These are phyloP conservation scores for Boechera retrofracta DNA, from an alignment of 345 rosid genomes.

Conservation along the genomic window DNA sequence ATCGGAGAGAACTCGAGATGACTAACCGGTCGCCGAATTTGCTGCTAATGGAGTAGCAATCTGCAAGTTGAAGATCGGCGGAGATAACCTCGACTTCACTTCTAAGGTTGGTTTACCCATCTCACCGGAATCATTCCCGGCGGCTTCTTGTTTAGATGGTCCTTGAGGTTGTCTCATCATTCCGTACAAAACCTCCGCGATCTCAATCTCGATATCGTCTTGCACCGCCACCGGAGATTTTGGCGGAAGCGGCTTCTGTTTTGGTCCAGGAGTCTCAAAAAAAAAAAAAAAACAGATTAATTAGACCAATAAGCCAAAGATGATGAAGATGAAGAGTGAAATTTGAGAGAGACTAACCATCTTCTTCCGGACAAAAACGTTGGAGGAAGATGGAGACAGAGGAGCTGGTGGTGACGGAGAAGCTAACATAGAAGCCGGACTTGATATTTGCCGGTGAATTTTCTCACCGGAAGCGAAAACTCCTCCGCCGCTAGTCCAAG, in stretches of 20 bases:
- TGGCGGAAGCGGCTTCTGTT: constrained; percentile 58
- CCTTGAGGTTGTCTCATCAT: constrained; percentile 70
- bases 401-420: constrained; percentile 55
- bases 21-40: constrained; percentile 69
- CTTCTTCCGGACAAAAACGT: constrained; percentile 68
- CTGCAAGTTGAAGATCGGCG: background rate
- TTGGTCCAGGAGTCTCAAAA: constrained; percentile 67
- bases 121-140: constrained; percentile 30
- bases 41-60: background rate
- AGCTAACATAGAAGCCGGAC: constrained; percentile 45
- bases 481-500: constrained; percentile 54
- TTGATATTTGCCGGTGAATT: constrained; percentile 65
- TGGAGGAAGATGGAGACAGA: constrained; percentile 65
- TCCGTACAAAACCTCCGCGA: constrained; percentile 83
- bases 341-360: constrained; percentile 52
- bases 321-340: background rate
- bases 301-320: constrained; percentile 24
- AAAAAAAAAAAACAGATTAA: constrained; percentile 18
- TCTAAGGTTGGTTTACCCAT: constrained; percentile 33
- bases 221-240: constrained; percentile 58
- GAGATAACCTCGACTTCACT: no score
- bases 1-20: background rate
- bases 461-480: constrained; percentile 53
- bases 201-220: constrained; percentile 91
- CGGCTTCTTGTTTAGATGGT: constrained; percentile 49